A percentile compares a stretch with the other conserved stretches of the same genome.
Evolutionary conservation across 139 green algal species (phyloP).

Genomic region (Micractinium conductrix): DNA sequence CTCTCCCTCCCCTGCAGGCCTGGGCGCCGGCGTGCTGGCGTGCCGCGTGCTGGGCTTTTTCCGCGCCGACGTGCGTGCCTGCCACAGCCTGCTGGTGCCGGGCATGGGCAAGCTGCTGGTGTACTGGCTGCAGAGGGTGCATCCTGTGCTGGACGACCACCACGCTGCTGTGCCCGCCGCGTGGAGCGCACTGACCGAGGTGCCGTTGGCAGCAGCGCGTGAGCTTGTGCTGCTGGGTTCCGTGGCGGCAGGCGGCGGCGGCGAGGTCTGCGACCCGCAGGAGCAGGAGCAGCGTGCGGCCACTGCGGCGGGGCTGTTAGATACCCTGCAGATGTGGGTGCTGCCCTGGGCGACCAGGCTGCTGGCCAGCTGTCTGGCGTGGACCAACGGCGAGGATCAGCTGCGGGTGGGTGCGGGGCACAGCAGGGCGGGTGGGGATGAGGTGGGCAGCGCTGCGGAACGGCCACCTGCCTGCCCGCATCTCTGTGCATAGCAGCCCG

Average conservation of each 20-base stretch:
- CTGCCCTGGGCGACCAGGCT: not conserved
- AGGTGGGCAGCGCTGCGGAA: not conserved
- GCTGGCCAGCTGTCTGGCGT: constrained; percentile 18
- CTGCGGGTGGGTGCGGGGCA: not conserved
- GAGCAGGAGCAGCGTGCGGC: not conserved
- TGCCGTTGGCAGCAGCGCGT: not conserved
- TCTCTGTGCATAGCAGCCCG: not conserved
- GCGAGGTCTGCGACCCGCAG: not conserved
- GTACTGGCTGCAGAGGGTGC: constrained; percentile 36
- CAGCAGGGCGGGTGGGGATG: not conserved
- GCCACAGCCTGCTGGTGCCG: not conserved
- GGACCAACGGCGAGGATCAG: not conserved
- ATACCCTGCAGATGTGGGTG: not conserved
- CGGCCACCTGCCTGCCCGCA: not conserved
- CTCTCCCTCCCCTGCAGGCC: not conserved
- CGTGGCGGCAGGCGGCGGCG: not conserved
- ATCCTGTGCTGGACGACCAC: constrained; percentile 12
- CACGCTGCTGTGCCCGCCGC: constrained; percentile 12
- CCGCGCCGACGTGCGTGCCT: constrained; percentile 6
- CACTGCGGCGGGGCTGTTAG: not conserved
- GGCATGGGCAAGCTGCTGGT: constrained; percentile 37
- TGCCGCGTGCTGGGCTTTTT: constrained; percentile 13
- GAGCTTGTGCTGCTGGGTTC: constrained; percentile 17
- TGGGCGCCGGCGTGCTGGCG: not conserved
- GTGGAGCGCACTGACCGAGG: constrained; percentile 10